These are phyloP conservation scores for Coemansia sp. DNA, from an alignment of 192 early-diverging fungal species.

Conservation along the genomic window DNA sequence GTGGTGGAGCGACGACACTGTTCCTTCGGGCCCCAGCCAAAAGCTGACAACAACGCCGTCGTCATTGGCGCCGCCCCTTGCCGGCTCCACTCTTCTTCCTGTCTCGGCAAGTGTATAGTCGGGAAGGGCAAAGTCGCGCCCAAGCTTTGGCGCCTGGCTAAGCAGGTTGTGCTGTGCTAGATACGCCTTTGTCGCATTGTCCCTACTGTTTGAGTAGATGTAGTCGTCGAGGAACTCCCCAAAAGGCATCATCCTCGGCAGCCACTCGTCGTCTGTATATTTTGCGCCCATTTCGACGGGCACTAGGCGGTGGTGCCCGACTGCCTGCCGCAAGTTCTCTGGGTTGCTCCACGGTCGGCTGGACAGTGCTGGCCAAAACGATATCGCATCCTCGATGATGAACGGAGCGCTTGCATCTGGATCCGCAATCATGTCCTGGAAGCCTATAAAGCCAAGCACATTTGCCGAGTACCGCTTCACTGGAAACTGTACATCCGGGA, in stretches of 20 bases:
- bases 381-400: conserved; percentile 23
- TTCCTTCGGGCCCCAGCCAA: conserved; percentile 80
- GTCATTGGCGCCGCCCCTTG: not conserved
- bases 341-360: conserved; percentile 56
- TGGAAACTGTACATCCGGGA: conserved; percentile 1
- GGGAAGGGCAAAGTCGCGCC: conserved; percentile 64
- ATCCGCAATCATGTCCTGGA: conserved; percentile 11
- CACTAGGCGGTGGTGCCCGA: conserved; percentile 63
- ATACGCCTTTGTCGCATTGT: conserved; percentile 57
- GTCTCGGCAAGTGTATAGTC: conserved; percentile 69
- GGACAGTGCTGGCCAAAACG: conserved; percentile 28
- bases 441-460: conserved; percentile 7
- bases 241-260: conserved; percentile 64
- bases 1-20: conserved; percentile 79
- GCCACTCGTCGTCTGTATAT: conserved; percentile 75
- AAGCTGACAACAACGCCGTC: conserved; percentile 46
- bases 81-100: not conserved
- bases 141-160: conserved; percentile 63
- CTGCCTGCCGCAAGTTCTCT: conserved; percentile 52
- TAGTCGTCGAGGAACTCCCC: conserved; percentile 60
- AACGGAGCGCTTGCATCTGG: conserved; percentile 1
- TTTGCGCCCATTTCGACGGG: conserved; percentile 76
- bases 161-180: conserved; percentile 86
- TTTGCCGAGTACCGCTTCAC: not conserved
- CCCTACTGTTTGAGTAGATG: not conserved